phyloP scores from a whole-genome alignment of 2,329 filamentous ascomycete genomes.

The Epichloe uncinata region DNA sequence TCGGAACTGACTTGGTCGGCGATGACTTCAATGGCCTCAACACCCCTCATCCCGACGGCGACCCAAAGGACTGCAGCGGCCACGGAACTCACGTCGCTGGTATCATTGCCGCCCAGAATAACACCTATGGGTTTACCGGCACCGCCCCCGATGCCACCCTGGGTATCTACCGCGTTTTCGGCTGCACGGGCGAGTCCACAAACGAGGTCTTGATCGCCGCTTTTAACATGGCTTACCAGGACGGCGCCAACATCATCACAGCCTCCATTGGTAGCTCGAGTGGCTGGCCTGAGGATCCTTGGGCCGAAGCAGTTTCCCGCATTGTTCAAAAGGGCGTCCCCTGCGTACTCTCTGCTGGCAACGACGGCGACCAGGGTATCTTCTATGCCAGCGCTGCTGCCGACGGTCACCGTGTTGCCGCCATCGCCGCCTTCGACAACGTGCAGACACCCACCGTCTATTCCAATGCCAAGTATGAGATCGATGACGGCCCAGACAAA shows the following conservation, averaged over 20 bases:
- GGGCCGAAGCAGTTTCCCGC: constrained; percentile 34
- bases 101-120: constrained; percentile 44
- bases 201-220: constrained; percentile 47
- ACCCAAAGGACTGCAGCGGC: constrained; percentile 43
- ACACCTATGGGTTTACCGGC: constrained; percentile 41
- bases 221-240: constrained; percentile 46
- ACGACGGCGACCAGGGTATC: constrained; percentile 30
- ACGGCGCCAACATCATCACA: constrained; percentile 44
- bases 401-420: constrained; percentile 31
- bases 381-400: constrained; percentile 37
- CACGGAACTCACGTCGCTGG: constrained; percentile 51
- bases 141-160: constrained; percentile 42
- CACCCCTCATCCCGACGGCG: constrained; percentile 29
- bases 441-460: constrained; percentile 27
- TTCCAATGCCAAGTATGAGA: constrained; percentile 26
- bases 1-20: constrained; percentile 45
- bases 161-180: constrained; percentile 44
- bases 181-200: constrained; percentile 34
- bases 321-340: constrained; percentile 41
- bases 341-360: constrained; percentile 40
- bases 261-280: constrained; percentile 37
- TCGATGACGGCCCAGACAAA: constrained; percentile 20
- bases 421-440: constrained; percentile 39
- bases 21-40: constrained; percentile 33
- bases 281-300: constrained; percentile 40